Evolutionary conservation across 225 moss, liverwort and hornwort genomes (phyloP).

Genomic region (Marchantia polymorpha): DNA sequence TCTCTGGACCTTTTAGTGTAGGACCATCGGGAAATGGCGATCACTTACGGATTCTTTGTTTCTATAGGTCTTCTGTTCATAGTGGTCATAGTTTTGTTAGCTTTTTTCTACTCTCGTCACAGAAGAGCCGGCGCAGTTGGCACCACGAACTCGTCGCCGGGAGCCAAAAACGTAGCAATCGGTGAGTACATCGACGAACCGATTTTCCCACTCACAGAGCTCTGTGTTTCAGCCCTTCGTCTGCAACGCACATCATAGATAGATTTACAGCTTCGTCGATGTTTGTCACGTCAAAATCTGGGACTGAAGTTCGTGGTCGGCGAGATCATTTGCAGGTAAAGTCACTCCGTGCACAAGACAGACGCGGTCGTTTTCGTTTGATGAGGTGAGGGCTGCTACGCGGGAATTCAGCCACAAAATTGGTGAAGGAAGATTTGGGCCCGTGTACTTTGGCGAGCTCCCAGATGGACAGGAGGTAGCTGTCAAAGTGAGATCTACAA

Average conservation of each 20-base stretch:
- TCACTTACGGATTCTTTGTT: constrained; percentile 1
- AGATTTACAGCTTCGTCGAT: no score
- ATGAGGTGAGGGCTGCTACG: constrained; percentile 14
- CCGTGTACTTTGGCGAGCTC: constrained; percentile 25
- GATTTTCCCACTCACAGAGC: no score
- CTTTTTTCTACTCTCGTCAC: constrained; percentile 8
- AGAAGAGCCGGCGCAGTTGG: not conserved
- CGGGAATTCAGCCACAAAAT: constrained; percentile 22
- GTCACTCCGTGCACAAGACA: not conserved
- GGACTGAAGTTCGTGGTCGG: no score
- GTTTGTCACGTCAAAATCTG: not conserved
- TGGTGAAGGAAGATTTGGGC: constrained; percentile 29
- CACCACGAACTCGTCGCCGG: not conserved
- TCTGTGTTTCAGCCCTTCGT: no score
- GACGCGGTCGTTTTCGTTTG: constrained; percentile 14
- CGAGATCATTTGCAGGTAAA: not conserved
- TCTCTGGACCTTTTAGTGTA: not conserved
- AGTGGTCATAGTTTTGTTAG: constrained; percentile 3
- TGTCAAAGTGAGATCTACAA: constrained; percentile 22
- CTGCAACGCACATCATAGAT: no score
- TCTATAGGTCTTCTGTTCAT: not conserved
- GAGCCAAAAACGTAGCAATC: not conserved
- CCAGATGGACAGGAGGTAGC: constrained; percentile 23
- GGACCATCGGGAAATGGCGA: not conserved
- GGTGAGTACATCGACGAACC: not conserved